Evolutionary conservation across 176 grass and related monocot species (phyloP).

Genomic region (Secale cereale): DNA sequence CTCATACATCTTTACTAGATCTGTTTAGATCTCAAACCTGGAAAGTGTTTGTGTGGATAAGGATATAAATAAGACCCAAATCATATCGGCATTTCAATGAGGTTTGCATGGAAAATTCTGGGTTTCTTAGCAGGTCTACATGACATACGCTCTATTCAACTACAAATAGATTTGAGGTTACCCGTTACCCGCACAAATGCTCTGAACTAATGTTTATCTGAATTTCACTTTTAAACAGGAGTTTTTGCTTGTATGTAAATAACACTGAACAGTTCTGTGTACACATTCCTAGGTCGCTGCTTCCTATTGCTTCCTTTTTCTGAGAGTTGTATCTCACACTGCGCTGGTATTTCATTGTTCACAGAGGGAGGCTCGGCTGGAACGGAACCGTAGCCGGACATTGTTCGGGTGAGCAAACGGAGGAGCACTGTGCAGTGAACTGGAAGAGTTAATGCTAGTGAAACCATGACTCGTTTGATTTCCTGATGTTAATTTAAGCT

Average conservation of each 20-base stretch:
- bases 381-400: conserved; percentile 58
- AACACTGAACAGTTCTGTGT: neutral
- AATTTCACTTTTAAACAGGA: neutral
- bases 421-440: conserved; percentile 15
- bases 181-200: neutral
- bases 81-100: neutral
- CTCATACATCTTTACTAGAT: neutral
- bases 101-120: neutral
- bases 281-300: neutral
- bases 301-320: neutral
- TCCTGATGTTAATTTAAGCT: conserved; percentile 4
- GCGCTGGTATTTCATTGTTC: neutral
- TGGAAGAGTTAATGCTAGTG: neutral
- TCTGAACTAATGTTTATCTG: neutral
- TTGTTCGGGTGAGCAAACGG: conserved; percentile 37
- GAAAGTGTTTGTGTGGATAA: neutral
- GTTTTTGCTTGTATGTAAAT: neutral
- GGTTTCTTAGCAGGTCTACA: neutral
- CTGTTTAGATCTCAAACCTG: neutral
- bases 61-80: neutral
- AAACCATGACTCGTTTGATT: neutral
- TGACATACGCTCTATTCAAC: neutral
- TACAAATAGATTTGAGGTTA: neutral
- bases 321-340: neutral
- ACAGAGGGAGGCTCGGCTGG: conserved; percentile 82